Percentiles rank a stretch among this genome's conserved stretches.
These are phyloP conservation scores for Annulohypoxylon stygium DNA, from an alignment of 495 filamentous ascomycete species.

Conservation along the genomic window DNA sequence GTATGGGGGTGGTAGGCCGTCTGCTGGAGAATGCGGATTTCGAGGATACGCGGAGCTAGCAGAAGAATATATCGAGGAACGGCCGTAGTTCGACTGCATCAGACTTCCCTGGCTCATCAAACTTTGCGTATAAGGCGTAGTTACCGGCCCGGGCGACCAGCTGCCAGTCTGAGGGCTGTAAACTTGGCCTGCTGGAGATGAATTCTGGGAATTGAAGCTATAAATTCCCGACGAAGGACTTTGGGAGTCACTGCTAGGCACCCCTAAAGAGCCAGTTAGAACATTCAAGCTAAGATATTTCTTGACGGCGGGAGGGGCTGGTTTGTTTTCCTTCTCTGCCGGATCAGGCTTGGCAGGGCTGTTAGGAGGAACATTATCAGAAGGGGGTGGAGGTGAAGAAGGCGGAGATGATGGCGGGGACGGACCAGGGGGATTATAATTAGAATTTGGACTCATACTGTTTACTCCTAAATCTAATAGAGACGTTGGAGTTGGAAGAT, in stretches of 20 bases:
- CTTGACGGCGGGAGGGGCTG: not conserved
- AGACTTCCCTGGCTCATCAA: constrained; percentile 58
- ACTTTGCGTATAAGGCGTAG: constrained; percentile 62
- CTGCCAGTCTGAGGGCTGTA: constrained; percentile 60
- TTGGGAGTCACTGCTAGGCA: constrained; percentile 69
- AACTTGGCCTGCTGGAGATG: constrained; percentile 61
- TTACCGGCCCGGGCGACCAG: constrained; percentile 66
- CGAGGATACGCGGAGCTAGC: constrained; percentile 57
- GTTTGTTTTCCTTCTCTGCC: not conserved
- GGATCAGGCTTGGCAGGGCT: constrained; percentile 2
- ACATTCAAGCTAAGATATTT: constrained; percentile 51
- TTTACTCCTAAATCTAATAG: constrained; percentile 46
- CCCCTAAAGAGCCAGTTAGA: constrained; percentile 60
- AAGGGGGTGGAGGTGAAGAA: not conserved
- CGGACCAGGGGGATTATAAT: constrained; percentile 1
- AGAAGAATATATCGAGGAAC: constrained; percentile 68
- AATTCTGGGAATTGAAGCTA: constrained; percentile 65
- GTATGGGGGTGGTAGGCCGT: constrained; percentile 47
- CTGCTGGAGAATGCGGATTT: constrained; percentile 51
- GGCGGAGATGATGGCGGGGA: constrained; percentile 1
- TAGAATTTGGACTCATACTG: constrained; percentile 43
- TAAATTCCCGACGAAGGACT: constrained; percentile 72
- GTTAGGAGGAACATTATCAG: not conserved
- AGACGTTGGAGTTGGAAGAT: constrained; percentile 46
- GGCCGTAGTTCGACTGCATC: constrained; percentile 55